Evolutionary conservation across 371 early-diverging fungal genomes (phyloP).

Genomic region (Rhizopus delemar): DNA sequence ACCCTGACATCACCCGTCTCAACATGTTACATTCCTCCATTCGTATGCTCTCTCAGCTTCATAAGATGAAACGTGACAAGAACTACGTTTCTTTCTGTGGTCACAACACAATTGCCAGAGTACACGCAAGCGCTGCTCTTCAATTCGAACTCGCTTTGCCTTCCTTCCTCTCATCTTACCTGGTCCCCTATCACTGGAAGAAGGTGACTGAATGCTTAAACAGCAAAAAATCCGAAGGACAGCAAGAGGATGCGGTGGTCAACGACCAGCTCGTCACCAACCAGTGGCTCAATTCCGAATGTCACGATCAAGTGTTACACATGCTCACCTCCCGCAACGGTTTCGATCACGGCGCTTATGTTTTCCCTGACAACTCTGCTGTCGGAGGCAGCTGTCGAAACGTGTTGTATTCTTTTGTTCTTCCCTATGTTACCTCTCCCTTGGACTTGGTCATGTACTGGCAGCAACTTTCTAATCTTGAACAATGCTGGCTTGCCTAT

Average conservation of each 20-base stretch:
- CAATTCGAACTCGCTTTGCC: constrained; percentile 38
- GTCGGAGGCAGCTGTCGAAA: constrained; percentile 20
- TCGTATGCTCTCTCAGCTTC: constrained; percentile 34
- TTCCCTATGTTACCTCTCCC: constrained; percentile 39
- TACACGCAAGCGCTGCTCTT: constrained; percentile 36
- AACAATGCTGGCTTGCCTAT: constrained; percentile 24
- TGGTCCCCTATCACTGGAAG: constrained; percentile 12
- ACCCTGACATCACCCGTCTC: constrained; percentile 31
- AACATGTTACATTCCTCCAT: constrained; percentile 40
- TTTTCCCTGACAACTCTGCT: background rate
- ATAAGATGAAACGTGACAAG: constrained; percentile 21
- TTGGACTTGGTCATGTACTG: constrained; percentile 39
- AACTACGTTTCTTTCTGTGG: constrained; percentile 20
- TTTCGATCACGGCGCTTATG: background rate
- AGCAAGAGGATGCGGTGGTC: too few species aligned
- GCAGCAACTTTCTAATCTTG: constrained; percentile 26
- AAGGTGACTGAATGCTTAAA: constrained; percentile 3
- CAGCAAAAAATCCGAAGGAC: background rate
- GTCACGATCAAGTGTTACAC: constrained; percentile 19
- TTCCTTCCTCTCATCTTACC: constrained; percentile 4
- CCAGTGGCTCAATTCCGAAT: constrained; percentile 15
- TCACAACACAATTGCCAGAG: constrained; percentile 32
- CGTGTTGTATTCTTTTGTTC: constrained; percentile 37
- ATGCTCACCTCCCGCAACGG: constrained; percentile 24
- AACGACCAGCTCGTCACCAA: constrained; percentile 4